A percentile compares a stretch with the other conserved stretches of the same genome.
Conservation (phyloP, 495 filamentous ascomycete species). For the Penicillium lagena region DNA sequence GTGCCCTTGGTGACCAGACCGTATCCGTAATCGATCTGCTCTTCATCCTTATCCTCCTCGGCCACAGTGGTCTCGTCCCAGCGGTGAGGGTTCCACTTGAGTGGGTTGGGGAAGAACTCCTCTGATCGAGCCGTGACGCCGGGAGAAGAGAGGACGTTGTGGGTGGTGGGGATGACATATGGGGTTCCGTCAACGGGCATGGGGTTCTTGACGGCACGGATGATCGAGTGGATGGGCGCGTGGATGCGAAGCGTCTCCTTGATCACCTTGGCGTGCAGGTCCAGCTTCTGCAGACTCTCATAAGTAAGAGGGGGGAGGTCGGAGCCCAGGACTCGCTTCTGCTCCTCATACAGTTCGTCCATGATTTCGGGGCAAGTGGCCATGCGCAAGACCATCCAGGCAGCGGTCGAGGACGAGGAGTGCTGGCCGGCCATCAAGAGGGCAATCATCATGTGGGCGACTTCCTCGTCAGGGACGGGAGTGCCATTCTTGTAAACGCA, state of each 20-base stretch:
- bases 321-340: slow-evolving; percentile 41
- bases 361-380: slow-evolving; percentile 48
- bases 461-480: slow-evolving; percentile 52
- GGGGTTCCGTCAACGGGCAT: slow-evolving; percentile 42
- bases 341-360: slow-evolving; percentile 55
- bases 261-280: slow-evolving; percentile 51
- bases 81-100: slow-evolving; percentile 47
- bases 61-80: slow-evolving; percentile 32
- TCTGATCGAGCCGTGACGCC: slow-evolving; percentile 39
- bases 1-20: slow-evolving; percentile 45
- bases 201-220: slow-evolving; percentile 55
- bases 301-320: slow-evolving; percentile 48
- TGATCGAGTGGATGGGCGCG: slow-evolving; percentile 58
- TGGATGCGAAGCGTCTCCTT: slow-evolving; percentile 59
- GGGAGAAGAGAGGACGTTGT: slow-evolving; percentile 44
- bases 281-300: slow-evolving; percentile 46
- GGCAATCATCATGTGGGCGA: slow-evolving; percentile 66
- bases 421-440: slow-evolving; percentile 63
- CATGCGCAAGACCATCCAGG: slow-evolving; percentile 56
- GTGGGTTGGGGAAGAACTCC: slow-evolving; percentile 39
- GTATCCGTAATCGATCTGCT: slow-evolving; percentile 44
- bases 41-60: slow-evolving; percentile 29
- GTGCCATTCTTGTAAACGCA: slow-evolving; percentile 58
- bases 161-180: slow-evolving; percentile 41
- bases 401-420: slow-evolving; percentile 51